Evolutionary conservation across 495 filamentous ascomycete species (phyloP), one percentile per base, ranked within the genome.

Genomic region (Talaromyces liani): DNA sequence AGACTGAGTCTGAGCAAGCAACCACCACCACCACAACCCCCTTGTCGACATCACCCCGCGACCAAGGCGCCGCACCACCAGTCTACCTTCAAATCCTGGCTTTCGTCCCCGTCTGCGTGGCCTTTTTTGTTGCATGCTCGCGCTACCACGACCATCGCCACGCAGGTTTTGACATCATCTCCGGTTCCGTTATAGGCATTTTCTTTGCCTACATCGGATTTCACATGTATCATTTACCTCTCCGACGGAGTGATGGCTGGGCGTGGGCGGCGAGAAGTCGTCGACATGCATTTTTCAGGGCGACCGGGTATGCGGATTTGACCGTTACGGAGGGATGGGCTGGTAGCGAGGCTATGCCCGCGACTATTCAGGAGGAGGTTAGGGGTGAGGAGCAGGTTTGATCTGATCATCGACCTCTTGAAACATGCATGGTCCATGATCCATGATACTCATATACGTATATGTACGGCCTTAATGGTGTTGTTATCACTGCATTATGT

Each of bases 211-310:
- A 75, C 64, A 71, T 88, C 31, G 78, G 77, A 0, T 89, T 88
- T 72, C 73, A 82, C 7, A 84, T 85, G 80, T 91, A 89, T 63
- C 87, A 91, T 66, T 75, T 90, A 8, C 87, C 89, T 12, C 83
- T 92, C 65, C 75, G 76, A 16, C 76, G 79, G 27, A 88, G 87
- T 10, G 80, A 75, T 9, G 83, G 82, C 6, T 84, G 82, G 78
- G 74, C 77, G 5, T 85, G 83, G 78, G 79, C 73, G 25, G 75
- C 80, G 0, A 72, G 80, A 47, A 75, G 72, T 34, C 65, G 57
- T 7, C 66, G 65, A 9, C 66, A 75, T 65, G 81, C 80, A 1
- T 84, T 89, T 70, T 85, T 87, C 74, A 84, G 80, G 4, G 84
- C 85, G 2, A 68, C 90, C 16, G 87, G 88, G 1, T 80, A 58